Base-by-base conservation (phyloP, 805 yeast species). In the Saturnispora bothae region DNA sequence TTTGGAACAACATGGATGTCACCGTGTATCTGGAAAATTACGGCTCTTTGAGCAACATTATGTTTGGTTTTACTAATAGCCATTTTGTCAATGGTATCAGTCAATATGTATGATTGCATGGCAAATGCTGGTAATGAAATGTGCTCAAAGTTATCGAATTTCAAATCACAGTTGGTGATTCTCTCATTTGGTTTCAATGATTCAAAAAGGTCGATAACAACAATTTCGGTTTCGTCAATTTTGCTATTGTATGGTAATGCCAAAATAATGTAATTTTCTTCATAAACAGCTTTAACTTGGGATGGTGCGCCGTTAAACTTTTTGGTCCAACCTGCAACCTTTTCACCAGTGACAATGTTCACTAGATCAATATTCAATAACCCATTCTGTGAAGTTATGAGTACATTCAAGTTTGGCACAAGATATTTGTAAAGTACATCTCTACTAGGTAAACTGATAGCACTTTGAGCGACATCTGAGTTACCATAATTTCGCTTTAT, bases 261-360 rank as follows among this genome's bases (percentile, higher is more conserved):
- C 51, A 82, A 79, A 9, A 83, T 66, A 14, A 85, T 63, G 83
- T 92, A 89, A 58, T 88, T 76, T 53, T 89, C 97, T 34, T 85
- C 92, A 56, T 76, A 70, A 1, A 76, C 64, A 20, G 84, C 49
- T 17, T 68, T 60, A 21, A 84, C 18, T 22, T 15, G 8, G 3
- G 33, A 12, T 2, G 15, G 15, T 4, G 21, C 33, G 13, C 28
- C 25, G 2, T 10, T 29, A 8, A 39, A 14, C n/a, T 9, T 3
- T 26, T 57, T 56, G 9, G 64, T 64, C 4, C 67, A 53, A 36
- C 62, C 66, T 8, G 65, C 51, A 19, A 63, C 59, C 0, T 76
- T 42, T 31, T 73, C 69, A 4, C 97, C 97, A 1, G 83, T 71
- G 4, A 81, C 62, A 1, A 75, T 64, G 52, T 89, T 92, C 25